Evolutionary conservation across 371 early-diverging fungal genomes (phyloP), one percentile per base, ranked within the genome.

Genomic region (Rhizopus microsporus): DNA sequence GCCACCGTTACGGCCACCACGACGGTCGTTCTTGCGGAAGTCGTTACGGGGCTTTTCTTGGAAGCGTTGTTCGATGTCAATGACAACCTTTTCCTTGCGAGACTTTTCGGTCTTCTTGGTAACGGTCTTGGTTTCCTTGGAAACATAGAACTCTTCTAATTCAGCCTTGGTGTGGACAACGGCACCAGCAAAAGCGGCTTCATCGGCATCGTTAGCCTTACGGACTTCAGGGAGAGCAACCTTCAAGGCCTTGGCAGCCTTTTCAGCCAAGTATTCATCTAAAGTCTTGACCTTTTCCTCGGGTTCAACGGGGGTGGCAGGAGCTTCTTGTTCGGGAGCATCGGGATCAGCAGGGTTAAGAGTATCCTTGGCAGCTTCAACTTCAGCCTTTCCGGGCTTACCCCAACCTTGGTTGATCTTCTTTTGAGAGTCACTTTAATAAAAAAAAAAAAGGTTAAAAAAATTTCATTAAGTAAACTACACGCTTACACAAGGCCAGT

Each of bases 391-490:
- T 30, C 70, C 76, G 52, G 78, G 56, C 60, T 89, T 80, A 60
- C 94, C 94, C 91, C 92, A 91, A 39, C 85, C 86, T 63, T 85
- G 80, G 63, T 85, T 86, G 63, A 87, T 87, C 86, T 93, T 93
- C 87, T 94, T 94, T 50, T 90, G 86, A 62, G 82, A 80, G 70
- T 91, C 92, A 67, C 80, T 78, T 53, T 32, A 10, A 51, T 44
- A 50, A 16, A 7, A 45, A 15, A 10, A 56, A 12, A 48, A 51
- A 23, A 5, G n/a, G 31, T 17, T 13, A 32, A 15, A 30, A 15
- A 23, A 44, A 13, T 39, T 10, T 39, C 8, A 10, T 3, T 17
- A 43, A 39, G 35, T 50, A 15, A 33, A 34, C 31, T 31, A 37
- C 52, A 13, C 13, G 71, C 81, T 73, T 74, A 81, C 84, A 72